Evolutionary conservation across 1,139 yeast genomes (phyloP).

Genomic region (Maudiozyma humilis): DNA sequence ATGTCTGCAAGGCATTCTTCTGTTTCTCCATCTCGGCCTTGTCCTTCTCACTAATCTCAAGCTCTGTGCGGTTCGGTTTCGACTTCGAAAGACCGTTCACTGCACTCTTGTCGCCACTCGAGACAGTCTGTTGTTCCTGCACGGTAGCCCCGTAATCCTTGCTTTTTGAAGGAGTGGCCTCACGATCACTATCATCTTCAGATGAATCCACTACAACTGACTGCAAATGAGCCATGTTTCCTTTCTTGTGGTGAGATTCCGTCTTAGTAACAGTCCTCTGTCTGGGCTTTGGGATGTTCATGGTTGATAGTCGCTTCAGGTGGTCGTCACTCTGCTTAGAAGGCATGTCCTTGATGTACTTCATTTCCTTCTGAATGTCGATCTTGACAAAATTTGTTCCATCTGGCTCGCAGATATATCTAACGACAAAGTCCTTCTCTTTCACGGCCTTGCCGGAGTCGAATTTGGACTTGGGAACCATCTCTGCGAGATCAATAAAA

Average conservation of each 20-base stretch:
- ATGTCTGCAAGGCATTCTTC: neutral
- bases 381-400: conserved; percentile 22
- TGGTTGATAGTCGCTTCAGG: conserved; percentile 20
- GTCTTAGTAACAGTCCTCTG: no score
- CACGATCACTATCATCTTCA: no score
- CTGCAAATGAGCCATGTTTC: no score
- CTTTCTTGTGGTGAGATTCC: no score
- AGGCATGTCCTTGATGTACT: conserved; percentile 13
- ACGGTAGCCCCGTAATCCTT: no score
- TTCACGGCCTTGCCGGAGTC: neutral
- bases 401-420: conserved; percentile 24
- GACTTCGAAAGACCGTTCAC: no score
- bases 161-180: no score
- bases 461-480: conserved; percentile 11
- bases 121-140: no score
- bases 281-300: no score
- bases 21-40: neutral
- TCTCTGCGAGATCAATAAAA: conserved; percentile 20
- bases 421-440: conserved; percentile 18
- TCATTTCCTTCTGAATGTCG: conserved; percentile 19
- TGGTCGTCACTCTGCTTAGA: conserved; percentile 25
- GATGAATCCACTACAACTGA: no score
- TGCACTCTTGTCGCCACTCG: no score
- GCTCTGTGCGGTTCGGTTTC: no score
- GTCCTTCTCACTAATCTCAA: neutral